Conservation (phyloP, 1,284 basidiomycete genomes). For the Cryptococcus sp. region DNA sequence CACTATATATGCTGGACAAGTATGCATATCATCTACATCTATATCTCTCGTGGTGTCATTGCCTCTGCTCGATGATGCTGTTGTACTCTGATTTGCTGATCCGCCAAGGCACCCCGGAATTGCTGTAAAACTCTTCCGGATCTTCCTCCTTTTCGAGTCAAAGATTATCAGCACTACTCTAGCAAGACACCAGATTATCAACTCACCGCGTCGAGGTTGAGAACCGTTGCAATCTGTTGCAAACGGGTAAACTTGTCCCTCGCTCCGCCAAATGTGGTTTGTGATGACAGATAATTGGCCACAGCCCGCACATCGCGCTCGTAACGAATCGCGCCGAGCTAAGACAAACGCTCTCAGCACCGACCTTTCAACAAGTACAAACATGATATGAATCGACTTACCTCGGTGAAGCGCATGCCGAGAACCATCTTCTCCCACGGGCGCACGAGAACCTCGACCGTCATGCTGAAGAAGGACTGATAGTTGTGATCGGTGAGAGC, state of each 20-base stretch:
- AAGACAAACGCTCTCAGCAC: not conserved
- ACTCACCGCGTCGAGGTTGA: slow-evolving; percentile 83
- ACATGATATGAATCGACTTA: slow-evolving; percentile 43
- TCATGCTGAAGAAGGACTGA: slow-evolving; percentile 76
- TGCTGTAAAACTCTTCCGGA: slow-evolving; percentile 86
- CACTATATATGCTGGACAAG: not conserved
- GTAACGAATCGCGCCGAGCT: slow-evolving; percentile 96
- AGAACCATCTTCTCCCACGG: slow-evolving; percentile 91
- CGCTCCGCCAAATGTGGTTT: slow-evolving; percentile 81
- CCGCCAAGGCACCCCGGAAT: slow-evolving; percentile 88
- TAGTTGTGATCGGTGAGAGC: slow-evolving; percentile 85
- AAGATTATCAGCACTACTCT: slow-evolving; percentile 1
- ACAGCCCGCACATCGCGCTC: slow-evolving; percentile 89
- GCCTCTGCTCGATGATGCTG: slow-evolving; percentile 64
- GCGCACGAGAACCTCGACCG: slow-evolving; percentile 79
- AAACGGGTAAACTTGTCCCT: slow-evolving; percentile 88
- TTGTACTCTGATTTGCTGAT: slow-evolving; percentile 75
- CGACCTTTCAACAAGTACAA: not conserved
- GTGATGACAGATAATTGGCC: slow-evolving; percentile 76
- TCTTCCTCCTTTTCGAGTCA: slow-evolving; percentile 71
- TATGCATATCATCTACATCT: not conserved
- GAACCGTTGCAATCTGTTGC: slow-evolving; percentile 87
- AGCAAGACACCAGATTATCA: slow-evolving; percentile 8
- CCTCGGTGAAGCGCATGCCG: slow-evolving; percentile 84
- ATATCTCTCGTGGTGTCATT: slow-evolving; percentile 18